Conservation (phyloP, 805 yeast genomes). For the Kodamaea lidongshanica region DNA sequence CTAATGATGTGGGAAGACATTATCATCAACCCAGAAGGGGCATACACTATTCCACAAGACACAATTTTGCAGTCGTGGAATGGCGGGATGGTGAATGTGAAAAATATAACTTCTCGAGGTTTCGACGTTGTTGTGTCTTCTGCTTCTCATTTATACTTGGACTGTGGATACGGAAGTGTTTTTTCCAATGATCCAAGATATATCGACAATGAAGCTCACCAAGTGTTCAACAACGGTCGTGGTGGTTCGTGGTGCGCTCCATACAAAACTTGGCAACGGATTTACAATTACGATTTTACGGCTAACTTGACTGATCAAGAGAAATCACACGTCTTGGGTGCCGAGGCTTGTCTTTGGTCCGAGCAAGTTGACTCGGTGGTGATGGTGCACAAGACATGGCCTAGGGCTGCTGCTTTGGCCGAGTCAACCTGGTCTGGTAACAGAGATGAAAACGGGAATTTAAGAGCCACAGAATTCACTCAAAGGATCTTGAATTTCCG, state of each 20-base stretch:
- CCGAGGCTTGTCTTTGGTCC: constrained; percentile 34
- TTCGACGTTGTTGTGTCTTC: constrained; percentile 35
- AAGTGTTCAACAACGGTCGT: constrained; percentile 20
- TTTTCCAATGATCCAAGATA: constrained; percentile 29
- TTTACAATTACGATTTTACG: constrained; percentile 29
- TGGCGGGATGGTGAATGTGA: constrained; percentile 13
- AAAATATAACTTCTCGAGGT: constrained; percentile 24
- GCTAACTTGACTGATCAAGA: constrained; percentile 23
- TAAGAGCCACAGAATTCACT: constrained; percentile 22
- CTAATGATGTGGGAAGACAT: constrained; percentile 39
- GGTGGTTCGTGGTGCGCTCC: constrained; percentile 39
- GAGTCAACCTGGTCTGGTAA: constrained; percentile 39
- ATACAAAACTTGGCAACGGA: constrained; percentile 38
- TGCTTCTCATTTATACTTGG: constrained; percentile 27
- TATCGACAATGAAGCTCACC: constrained; percentile 15
- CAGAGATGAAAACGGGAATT: constrained; percentile 20
- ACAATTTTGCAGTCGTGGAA: constrained; percentile 32
- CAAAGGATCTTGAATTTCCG: constrained; percentile 32
- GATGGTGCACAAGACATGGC: constrained; percentile 32
- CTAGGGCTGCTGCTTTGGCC: constrained; percentile 35
- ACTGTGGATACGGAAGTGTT: constrained; percentile 36
- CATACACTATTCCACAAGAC: constrained; percentile 21
- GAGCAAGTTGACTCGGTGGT: constrained; percentile 30
- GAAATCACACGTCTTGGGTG: constrained; percentile 27
- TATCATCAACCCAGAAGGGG: constrained; percentile 16